Conservation (phyloP, 208 protist species). For the Trypanosoma scelopori region DNA sequence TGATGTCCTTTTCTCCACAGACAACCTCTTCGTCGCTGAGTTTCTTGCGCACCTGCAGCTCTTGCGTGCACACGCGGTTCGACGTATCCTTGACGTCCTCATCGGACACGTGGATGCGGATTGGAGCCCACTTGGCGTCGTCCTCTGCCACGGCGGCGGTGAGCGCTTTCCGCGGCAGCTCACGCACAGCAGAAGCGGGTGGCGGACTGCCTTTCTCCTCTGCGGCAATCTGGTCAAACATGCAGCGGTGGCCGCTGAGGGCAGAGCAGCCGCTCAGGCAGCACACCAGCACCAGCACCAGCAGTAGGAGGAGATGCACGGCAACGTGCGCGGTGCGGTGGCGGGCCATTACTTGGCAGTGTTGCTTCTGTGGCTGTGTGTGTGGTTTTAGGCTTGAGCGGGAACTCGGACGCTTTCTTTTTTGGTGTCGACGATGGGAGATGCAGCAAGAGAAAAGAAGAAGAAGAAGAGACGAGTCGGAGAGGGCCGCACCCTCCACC, state of each 20-base stretch:
- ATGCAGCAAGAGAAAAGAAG: too few species aligned
- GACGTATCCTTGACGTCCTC: constrained; percentile 28
- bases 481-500: too few species aligned
- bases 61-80: constrained; percentile 36
- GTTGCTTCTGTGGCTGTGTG: too few species aligned
- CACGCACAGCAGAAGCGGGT: constrained; percentile 28
- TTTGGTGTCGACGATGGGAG: too few species aligned
- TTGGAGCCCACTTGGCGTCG: constrained; percentile 18
- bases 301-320: too few species aligned
- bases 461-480: too few species aligned
- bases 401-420: too few species aligned
- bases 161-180: constrained; percentile 21
- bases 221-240: not conserved
- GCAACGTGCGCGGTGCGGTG: too few species aligned
- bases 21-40: constrained; percentile 15
- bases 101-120: constrained; percentile 45
- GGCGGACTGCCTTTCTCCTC: not conserved
- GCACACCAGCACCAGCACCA: too few species aligned
- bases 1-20: constrained; percentile 33
- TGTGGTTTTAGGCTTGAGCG: too few species aligned
- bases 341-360: too few species aligned
- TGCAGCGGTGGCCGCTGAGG: constrained; percentile 6
- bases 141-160: not conserved
- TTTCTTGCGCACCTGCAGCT: constrained; percentile 18
- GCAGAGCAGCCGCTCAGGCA: too few species aligned